phyloP scores from a whole-genome alignment of 2,329 filamentous ascomycete genomes.

The Penicillium sp. region DNA sequence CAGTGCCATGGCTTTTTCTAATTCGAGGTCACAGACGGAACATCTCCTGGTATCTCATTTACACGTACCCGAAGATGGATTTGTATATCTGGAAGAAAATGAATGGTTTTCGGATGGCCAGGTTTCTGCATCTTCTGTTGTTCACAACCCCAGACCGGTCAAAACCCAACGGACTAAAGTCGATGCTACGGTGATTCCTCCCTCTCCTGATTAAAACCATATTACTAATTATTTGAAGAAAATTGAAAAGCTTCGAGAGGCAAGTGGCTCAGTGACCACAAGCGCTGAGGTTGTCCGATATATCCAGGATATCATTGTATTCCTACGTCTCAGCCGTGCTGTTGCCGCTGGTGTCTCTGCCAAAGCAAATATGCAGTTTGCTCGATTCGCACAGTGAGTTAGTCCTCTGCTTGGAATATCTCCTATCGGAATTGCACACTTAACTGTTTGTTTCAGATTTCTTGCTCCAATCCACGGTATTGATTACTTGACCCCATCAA shows the following conservation, averaged over 20 bases:
- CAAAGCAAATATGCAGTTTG: conserved; percentile 76
- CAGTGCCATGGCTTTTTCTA: background rate
- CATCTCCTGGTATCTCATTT: conserved; percentile 87
- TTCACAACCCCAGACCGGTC: conserved; percentile 32
- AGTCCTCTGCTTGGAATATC: background rate
- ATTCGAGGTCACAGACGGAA: conserved; percentile 62
- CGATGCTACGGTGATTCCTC: conserved; percentile 26
- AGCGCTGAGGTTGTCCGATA: conserved; percentile 82
- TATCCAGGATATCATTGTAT: conserved; percentile 83
- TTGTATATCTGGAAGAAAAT: conserved; percentile 73
- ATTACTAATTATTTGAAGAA: conserved; percentile 24
- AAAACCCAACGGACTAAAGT: conserved; percentile 25
- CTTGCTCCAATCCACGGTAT: conserved; percentile 82
- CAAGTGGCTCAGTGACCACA: conserved; percentile 63
- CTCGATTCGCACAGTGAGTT: conserved; percentile 63
- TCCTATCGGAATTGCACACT: background rate
- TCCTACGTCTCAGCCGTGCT: conserved; percentile 84
- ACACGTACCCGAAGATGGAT: conserved; percentile 73
- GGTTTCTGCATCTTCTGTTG: conserved; percentile 41
- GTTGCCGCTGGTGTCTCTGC: conserved; percentile 79
- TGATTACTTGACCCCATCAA: conserved; percentile 79
- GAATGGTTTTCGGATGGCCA: conserved; percentile 41
- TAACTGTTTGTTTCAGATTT: conserved; percentile 23
- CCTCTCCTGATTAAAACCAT: background rate
- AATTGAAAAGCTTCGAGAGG: conserved; percentile 64